phyloP scores from a whole-genome alignment of 371 early-diverging fungal species.

The Synchytrium microbalum region DNA sequence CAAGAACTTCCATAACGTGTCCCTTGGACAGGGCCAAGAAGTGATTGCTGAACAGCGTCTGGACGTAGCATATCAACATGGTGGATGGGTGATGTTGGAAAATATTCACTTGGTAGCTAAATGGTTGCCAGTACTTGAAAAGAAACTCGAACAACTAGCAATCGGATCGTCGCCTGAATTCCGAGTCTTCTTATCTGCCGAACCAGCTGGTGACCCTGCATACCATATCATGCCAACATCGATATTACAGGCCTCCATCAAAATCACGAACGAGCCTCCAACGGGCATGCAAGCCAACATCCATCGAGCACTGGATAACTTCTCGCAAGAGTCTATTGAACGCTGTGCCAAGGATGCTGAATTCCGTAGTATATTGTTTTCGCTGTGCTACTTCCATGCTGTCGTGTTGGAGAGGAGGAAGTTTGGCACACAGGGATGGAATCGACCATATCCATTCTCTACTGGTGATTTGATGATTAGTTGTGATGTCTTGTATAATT shows the following conservation, averaged over 20 bases:
- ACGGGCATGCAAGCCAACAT: constrained; percentile 61
- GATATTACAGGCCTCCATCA: constrained; percentile 53
- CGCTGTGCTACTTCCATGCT: constrained; percentile 58
- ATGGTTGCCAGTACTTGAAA: constrained; percentile 52
- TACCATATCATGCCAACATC: constrained; percentile 54
- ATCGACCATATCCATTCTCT: constrained; percentile 51
- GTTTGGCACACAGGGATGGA: constrained; percentile 62
- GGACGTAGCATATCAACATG: constrained; percentile 47
- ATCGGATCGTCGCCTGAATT: constrained; percentile 41
- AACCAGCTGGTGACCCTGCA: constrained; percentile 52
- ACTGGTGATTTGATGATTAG: constrained; percentile 55
- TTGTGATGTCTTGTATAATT: constrained; percentile 52
- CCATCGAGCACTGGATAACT: constrained; percentile 56
- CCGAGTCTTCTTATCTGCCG: constrained; percentile 52
- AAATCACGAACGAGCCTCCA: constrained; percentile 60
- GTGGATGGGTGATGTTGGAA: constrained; percentile 62
- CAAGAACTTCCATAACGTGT: constrained; percentile 56
- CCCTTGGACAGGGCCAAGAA: constrained; percentile 57
- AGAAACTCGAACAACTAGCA: constrained; percentile 48
- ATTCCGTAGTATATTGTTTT: constrained; percentile 46
- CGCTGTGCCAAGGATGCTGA: constrained; percentile 55
- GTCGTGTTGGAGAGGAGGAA: constrained; percentile 54
- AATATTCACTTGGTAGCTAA: constrained; percentile 58
- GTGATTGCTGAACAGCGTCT: constrained; percentile 55
- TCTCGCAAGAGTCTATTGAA: constrained; percentile 52